Percentiles rank a stretch among this genome's conserved stretches.
Conservation (phyloP, 2,329 filamentous ascomycete species). For the Botrytis squamosa region DNA sequence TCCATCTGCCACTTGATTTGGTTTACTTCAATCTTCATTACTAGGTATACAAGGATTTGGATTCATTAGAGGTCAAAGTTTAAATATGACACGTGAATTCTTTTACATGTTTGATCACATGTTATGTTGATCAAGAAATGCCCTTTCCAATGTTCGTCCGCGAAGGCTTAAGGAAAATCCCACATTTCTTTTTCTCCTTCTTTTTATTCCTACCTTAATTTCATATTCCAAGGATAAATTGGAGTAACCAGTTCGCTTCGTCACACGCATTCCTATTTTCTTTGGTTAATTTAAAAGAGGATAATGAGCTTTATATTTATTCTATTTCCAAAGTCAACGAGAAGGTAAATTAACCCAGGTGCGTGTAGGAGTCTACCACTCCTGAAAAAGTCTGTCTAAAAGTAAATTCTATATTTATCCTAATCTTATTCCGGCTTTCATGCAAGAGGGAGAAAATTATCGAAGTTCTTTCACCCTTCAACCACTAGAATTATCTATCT, state of each 20-base stretch:
- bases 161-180: neutral
- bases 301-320: too few species aligned
- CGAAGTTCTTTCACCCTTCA: neutral
- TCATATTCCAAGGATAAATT: neutral
- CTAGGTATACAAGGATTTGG: neutral
- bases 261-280: neutral
- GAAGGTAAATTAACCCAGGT: too few species aligned
- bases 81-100: neutral
- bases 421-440: neutral
- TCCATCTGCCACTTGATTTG: neutral
- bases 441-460: neutral
- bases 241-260: neutral
- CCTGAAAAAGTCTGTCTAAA: neutral
- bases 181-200: too few species aligned
- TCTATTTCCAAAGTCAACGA: too few species aligned
- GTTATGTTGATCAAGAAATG: neutral
- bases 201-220: neutral
- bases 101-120: neutral
- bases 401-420: neutral
- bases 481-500: neutral
- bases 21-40: neutral
- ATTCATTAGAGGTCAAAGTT: neutral
- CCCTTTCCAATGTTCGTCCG: neutral
- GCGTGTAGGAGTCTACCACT: neutral
- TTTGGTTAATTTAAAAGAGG: too few species aligned